phyloP scores from a whole-genome alignment of 2,329 filamentous ascomycete species.

The Exophiala spinifera region DNA sequence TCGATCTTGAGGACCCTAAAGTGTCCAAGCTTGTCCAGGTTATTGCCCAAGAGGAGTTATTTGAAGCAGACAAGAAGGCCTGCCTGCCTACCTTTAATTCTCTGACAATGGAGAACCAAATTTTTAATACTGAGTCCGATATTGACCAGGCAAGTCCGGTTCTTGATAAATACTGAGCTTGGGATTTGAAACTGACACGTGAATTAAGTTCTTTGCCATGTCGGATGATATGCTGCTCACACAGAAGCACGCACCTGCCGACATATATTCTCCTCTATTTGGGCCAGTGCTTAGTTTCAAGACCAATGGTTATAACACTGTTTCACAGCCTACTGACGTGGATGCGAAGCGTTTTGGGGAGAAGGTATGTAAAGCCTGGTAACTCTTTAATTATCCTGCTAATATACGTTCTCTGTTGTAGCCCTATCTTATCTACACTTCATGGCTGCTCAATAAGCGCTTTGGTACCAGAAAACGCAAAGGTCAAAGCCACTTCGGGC shows the following conservation, averaged over 20 bases:
- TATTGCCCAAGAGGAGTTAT: conserved; percentile 22
- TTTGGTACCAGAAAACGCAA: conserved; percentile 24
- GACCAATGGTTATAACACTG: conserved; percentile 21
- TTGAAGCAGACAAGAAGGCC: conserved; percentile 15
- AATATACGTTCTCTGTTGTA: no score
- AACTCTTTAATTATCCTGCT: no score
- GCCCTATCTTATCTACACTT: conserved; percentile 24
- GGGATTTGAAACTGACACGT: no score
- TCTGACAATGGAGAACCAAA: conserved; percentile 23
- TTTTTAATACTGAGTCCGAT: conserved; percentile 22
- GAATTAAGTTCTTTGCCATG: conserved; percentile 17
- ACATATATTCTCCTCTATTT: conserved; percentile 22
- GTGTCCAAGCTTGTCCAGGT: conserved; percentile 16
- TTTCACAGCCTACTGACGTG: conserved; percentile 12
- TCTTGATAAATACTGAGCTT: conserved; percentile 6
- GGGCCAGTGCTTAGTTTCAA: conserved; percentile 24
- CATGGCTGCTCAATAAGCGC: conserved; percentile 21
- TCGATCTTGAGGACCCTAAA: conserved; percentile 11
- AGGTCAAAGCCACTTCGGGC: conserved; percentile 23
- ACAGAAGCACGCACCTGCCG: conserved; percentile 13
- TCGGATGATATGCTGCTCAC: conserved; percentile 24
- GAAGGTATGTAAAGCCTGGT: no score
- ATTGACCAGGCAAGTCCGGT: conserved; percentile 10
- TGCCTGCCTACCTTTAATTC: conserved; percentile 25
- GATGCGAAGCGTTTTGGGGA: conserved; percentile 22